Conservation (phyloP, 345 rosid species). For the Corchorus capsularis region DNA sequence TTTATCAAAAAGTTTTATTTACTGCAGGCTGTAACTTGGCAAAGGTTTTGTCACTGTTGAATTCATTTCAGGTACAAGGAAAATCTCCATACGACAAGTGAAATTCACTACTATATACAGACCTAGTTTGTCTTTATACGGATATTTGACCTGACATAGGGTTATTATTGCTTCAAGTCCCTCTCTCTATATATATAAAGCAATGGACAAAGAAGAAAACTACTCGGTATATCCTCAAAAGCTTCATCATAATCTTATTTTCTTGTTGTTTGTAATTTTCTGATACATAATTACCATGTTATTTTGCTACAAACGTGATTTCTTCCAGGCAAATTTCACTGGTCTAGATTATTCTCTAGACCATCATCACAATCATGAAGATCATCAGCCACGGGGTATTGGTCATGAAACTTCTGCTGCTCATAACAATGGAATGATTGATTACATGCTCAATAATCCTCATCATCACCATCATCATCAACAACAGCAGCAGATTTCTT, state of each 20-base stretch:
- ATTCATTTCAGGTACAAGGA: slow-evolving; percentile 33
- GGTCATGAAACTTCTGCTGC: slow-evolving; percentile 39
- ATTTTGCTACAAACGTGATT: slow-evolving; percentile 30
- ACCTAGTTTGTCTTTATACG: slow-evolving; percentile 30
- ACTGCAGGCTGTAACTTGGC: slow-evolving; percentile 19
- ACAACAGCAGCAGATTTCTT: slow-evolving; percentile 42
- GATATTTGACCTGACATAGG: slow-evolving; percentile 25
- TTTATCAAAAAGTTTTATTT: not conserved
- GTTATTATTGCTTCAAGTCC: slow-evolving; percentile 18
- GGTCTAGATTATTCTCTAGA: slow-evolving; percentile 49
- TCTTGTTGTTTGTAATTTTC: no score
- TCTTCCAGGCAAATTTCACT: slow-evolving; percentile 50
- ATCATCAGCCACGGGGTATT: slow-evolving; percentile 23
- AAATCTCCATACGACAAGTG: not conserved
- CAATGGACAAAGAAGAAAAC: slow-evolving; percentile 72
- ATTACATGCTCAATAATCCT: slow-evolving; percentile 57
- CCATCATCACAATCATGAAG: slow-evolving; percentile 33
- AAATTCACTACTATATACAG: slow-evolving; percentile 18
- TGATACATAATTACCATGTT: slow-evolving; percentile 21
- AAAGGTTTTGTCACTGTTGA: not conserved
- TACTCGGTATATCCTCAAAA: slow-evolving; percentile 52
- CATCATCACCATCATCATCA: slow-evolving; percentile 46
- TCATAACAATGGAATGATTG: slow-evolving; percentile 43
- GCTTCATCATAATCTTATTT: slow-evolving; percentile 5
- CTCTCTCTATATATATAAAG: slow-evolving; percentile 13